A percentile compares a stretch with the other conserved stretches of the same genome.
phyloP scores from a whole-genome alignment of 768 basidiomycete species.

The Mycena olivaceomarginata region DNA sequence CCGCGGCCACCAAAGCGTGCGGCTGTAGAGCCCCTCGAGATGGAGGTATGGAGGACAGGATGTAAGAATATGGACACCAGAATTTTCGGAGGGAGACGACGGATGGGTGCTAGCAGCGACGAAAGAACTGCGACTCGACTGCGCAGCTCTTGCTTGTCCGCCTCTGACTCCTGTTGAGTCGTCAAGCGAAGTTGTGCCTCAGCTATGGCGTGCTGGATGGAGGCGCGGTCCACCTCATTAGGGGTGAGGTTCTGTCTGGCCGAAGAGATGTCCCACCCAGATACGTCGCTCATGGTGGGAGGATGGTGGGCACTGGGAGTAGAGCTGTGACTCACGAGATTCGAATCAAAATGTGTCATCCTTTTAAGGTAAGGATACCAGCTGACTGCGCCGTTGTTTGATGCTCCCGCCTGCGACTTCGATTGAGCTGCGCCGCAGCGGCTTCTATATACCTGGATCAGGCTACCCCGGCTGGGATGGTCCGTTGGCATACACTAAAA shows the following conservation, averaged over 20 bases:
- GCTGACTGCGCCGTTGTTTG: background rate
- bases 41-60: conserved; percentile 14
- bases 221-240: background rate
- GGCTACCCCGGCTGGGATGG: too few species aligned
- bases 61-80: conserved; percentile 13
- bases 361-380: background rate
- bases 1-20: conserved; percentile 9
- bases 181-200: conserved; percentile 4
- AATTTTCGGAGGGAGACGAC: conserved; percentile 15
- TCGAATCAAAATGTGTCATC: background rate
- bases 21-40: background rate
- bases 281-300: conserved; percentile 4
- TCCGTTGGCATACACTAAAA: too few species aligned
- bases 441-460: background rate
- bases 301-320: background rate
- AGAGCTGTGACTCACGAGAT: background rate
- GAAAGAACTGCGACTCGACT: conserved; percentile 9
- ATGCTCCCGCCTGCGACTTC: background rate
- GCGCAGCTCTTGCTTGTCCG: conserved; percentile 4
- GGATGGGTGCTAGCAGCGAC: conserved; percentile 25
- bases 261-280: background rate
- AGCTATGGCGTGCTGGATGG: background rate
- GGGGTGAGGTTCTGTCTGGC: conserved; percentile 15
- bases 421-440: background rate
- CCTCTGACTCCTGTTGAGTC: background rate